Evolutionary conservation across 495 filamentous ascomycete species (phyloP), one percentile per base, ranked within the genome.

Genomic region (Elasticomyces elasticus): DNA sequence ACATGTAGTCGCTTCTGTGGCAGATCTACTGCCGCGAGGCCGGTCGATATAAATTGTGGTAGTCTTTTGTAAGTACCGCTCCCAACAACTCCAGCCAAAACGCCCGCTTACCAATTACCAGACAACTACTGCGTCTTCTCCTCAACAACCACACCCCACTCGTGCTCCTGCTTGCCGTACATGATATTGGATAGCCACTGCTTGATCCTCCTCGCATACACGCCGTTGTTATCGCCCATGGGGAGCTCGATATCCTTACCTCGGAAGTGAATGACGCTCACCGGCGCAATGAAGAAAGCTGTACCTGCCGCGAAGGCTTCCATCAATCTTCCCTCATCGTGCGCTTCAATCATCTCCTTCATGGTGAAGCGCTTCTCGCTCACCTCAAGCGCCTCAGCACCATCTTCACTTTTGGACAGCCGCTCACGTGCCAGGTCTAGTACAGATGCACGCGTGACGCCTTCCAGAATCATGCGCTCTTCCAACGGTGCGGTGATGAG

Each of bases 281-380:
- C 79, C 10, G 87, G 81, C 47, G 79, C 79, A 62, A 95, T 79
- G 66, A 94, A 95, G 74, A 77, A 92, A 76, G 90, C 90, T 62
- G 90, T 95, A 10, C 90, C 90, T 37, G 84, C 81, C 23, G 84
- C 86, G 62, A 96, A 95, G 0, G 87, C 78, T 69, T 95, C 90
- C 17, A 94, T 61, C 37, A 95, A 67, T 10, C 90, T 72, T 2
- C 86, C 88, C 66, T 94, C 86, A 49, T 78, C 67, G 40, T 76
- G 70, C 4, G 90, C 90, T 59, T 82, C 76, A 10, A 82, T 71
- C 23, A 96, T 64, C 68, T 96, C 90, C 19, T 69, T 64, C 70
- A 96, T 95, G 5, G 79, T 86, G 64, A 89, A 91, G 42, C 78
- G 78, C 30, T 79, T 70, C 79, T 95, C 89, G 1, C 89, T 79